Evolutionary conservation across 768 basidiomycete genomes (phyloP), one percentile per base, ranked within the genome.

Genomic region (Leccinum uliginosum): DNA sequence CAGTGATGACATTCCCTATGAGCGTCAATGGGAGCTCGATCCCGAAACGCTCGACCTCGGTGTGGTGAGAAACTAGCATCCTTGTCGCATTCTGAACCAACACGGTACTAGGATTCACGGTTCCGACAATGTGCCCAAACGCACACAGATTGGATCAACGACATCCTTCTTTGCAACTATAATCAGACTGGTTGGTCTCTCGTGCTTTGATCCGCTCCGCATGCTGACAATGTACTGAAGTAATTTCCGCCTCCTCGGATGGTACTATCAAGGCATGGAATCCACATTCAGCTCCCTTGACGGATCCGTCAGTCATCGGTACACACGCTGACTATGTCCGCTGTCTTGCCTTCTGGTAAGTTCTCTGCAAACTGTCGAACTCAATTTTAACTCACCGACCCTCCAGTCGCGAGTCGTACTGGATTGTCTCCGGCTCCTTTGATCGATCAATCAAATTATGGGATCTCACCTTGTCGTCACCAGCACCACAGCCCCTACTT

Each of bases 91-190:
- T 50, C 44, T 44, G 27, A 57, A 47, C 58, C 30, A 58, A 64
- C 52, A 50, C 49, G 58, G 59, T 60, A 43, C 57, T 60, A 85
- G 82, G 71, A 73, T 24, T 80, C 84, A 26, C 76, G 79, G 21
- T 98, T 97, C 68, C 82, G 96, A 29, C 95, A 98, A 70, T 88
- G 86, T 56, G 85, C 87, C 9, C 94, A 98, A 68, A 81, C 84
- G 6, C 94, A 98, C 69, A 86, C 86, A 1, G 95, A 98, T 73
- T 99, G 96, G 96, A 84, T 98, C 34, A 99, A 97, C 67, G 96
- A 98, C 65, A 83, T 98, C 48, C 67, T 93, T 3, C 79, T 99
- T 17, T 94, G 91, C 74, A 95, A 98, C 67, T 80, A 85, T 59
- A 93, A 97, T 62, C 94, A 95, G 69, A 97, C 89, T 3, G 76